Base-by-base conservation (phyloP, 495 filamentous ascomycete genomes). In the Penicillium argentinense region DNA sequence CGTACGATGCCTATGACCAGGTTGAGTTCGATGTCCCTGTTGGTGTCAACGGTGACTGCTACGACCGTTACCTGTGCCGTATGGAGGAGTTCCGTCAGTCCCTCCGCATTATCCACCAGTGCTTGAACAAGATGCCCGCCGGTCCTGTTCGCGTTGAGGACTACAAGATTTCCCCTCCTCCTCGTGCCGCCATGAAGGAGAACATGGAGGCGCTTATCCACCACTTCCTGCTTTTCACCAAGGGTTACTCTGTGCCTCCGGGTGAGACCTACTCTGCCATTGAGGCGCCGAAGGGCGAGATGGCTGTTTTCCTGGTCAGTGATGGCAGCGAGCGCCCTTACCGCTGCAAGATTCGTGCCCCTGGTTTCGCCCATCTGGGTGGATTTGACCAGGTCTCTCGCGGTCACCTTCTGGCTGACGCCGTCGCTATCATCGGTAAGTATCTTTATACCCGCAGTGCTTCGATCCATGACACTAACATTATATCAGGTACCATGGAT, bases 21-120 rank as follows among this genome's bases (percentile, higher is more conserved):
- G 93, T 99, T 38, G 93, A 99, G 51, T 99, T 99, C 57, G 93
- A 97, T 62, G 91, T 99, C 2, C 93, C 93, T 21, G 95, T 97
- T 19, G 93, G 93, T 49, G 77, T 92, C 53, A 95, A 97, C 63
- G 93, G 93, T 47, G 93, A 99, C 76, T 99, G 93, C 79, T 99
- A 99, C 71, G 93, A 99, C 71, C 85, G 93, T 60, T 99, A 99
- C 57, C 80, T 99, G 34, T 97, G 91, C 81, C 89, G 93, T 59
- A 99, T 99, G 93, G 95, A 99, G 71, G 93, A 99, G 71, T 97
- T 99, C 84, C 80, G 93, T 45, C 95, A 99, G 67, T 91, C 86
- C 16, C 87, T 99, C 43, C 85, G 93, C 56, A 97, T 99, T 73
- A 96, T 99, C 64, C 85, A 95, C 76, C 93, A 99, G 75, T 97